These are phyloP conservation scores for Stemphylium beticola DNA, from an alignment of 2,329 filamentous ascomycete genomes.

Conservation along the genomic window DNA sequence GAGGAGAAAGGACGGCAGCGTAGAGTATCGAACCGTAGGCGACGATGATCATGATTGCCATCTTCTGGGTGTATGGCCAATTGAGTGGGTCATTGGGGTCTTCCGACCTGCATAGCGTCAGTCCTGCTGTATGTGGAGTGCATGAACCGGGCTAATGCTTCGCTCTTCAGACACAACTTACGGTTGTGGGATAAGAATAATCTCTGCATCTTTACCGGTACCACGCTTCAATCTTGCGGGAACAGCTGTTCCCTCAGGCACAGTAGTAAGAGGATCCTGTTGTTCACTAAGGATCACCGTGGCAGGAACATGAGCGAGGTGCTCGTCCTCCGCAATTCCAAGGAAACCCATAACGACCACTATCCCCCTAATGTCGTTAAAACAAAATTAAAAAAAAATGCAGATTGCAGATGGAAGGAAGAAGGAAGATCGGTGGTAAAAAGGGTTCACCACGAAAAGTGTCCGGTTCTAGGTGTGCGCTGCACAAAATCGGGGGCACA, in stretches of 20 bases:
- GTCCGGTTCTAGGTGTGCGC: neutral
- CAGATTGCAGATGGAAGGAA: neutral
- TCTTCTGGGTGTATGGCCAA: constrained; percentile 43
- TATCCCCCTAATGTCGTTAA: neutral
- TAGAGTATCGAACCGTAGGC: constrained; percentile 43
- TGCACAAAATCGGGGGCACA: neutral
- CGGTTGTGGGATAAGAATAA: constrained; percentile 45
- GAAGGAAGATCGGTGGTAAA: neutral
- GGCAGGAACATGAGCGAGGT: constrained; percentile 43
- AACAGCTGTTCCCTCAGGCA: constrained; percentile 12
- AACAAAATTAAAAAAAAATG: neutral
- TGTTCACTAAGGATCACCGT: constrained; percentile 43
- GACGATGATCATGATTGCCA: constrained; percentile 41
- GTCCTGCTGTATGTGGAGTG: constrained; percentile 24
- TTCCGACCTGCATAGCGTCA: constrained; percentile 47
- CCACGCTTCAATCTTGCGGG: constrained; percentile 40
- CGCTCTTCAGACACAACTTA: constrained; percentile 36
- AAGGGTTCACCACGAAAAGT: neutral
- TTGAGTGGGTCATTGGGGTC: constrained; percentile 48
- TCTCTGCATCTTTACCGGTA: constrained; percentile 41
- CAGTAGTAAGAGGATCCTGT: constrained; percentile 10
- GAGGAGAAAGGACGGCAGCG: constrained; percentile 40
- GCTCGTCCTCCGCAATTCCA: constrained; percentile 41
- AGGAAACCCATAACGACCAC: constrained; percentile 40
- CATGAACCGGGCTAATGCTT: neutral